phyloP scores from a whole-genome alignment of 2,329 filamentous ascomycete genomes.

The Trichoderma oligosporum region DNA sequence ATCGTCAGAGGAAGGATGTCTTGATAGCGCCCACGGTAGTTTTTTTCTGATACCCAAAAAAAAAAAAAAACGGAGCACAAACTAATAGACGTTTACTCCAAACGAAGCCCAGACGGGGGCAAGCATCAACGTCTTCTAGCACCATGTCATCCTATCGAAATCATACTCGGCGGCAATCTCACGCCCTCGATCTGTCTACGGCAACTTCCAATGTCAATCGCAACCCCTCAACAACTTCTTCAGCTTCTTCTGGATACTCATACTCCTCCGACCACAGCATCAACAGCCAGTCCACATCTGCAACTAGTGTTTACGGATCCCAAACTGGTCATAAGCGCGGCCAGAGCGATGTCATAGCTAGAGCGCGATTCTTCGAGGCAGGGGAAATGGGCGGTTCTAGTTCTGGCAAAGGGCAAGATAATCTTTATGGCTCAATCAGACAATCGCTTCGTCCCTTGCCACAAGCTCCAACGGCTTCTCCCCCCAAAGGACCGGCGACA shows the following conservation, averaged over 20 bases:
- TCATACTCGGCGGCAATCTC: slow-evolving; percentile 56
- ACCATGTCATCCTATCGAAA: slow-evolving; percentile 53
- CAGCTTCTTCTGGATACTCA: slow-evolving; percentile 67
- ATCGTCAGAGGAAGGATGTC: slow-evolving; percentile 32
- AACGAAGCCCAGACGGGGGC: slow-evolving; percentile 23
- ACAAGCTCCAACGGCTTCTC: slow-evolving; percentile 54
- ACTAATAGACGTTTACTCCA: slow-evolving; percentile 3
- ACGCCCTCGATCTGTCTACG: slow-evolving; percentile 43
- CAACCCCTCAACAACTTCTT: slow-evolving; percentile 66
- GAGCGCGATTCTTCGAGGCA: slow-evolving; percentile 47
- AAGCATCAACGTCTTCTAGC: slow-evolving; percentile 21
- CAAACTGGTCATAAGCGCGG: slow-evolving; percentile 64
- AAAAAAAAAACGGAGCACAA: slow-evolving; percentile 9
- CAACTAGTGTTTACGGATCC: slow-evolving; percentile 56
- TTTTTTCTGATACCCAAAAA: slow-evolving; percentile 18
- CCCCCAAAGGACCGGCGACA: slow-evolving; percentile 38
- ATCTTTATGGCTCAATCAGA: slow-evolving; percentile 67
- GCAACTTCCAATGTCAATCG: slow-evolving; percentile 48
- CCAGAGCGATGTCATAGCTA: slow-evolving; percentile 64
- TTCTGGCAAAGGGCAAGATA: slow-evolving; percentile 49
- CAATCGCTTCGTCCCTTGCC: slow-evolving; percentile 73
- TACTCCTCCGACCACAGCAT: slow-evolving; percentile 56
- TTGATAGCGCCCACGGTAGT: slow-evolving; percentile 28
- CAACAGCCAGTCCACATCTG: slow-evolving; percentile 61
- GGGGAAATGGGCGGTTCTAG: slow-evolving; percentile 39